phyloP scores from a whole-genome alignment of 169 alveolate genomes.

The Babesia bovis region DNA sequence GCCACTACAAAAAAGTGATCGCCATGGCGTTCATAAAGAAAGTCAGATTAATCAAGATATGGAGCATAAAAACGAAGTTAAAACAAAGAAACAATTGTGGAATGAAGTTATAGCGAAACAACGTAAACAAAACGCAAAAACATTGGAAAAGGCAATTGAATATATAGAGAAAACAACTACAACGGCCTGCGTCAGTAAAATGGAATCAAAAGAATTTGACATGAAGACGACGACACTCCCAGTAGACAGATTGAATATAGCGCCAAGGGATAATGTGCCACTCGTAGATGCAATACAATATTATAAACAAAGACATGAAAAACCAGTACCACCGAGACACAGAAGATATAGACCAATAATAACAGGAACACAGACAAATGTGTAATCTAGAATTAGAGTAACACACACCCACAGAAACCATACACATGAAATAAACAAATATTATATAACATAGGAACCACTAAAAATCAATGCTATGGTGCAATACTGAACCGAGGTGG shows the following conservation, averaged over 20 bases:
- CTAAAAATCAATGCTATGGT: no score
- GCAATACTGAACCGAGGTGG: no score
- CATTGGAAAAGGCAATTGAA: conserved; percentile 45
- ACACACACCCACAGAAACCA: neutral
- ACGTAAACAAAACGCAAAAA: conserved; percentile 24
- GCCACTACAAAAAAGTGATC: conserved; percentile 4
- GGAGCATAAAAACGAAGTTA: neutral
- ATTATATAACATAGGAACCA: no score
- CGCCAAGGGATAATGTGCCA: conserved; percentile 13
- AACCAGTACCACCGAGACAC: conserved; percentile 44
- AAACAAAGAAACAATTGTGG: conserved; percentile 61
- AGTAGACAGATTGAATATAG: conserved; percentile 28
- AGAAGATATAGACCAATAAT: conserved; percentile 53
- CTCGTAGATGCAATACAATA: conserved; percentile 12
- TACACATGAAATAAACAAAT: no score
- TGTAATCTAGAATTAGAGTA: neutral
- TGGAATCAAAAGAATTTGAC: conserved; percentile 1
- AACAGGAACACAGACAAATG: neutral
- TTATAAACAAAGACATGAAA: conserved; percentile 10
- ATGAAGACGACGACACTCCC: neutral
- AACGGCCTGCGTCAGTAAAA: neutral
- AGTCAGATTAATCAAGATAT: neutral
- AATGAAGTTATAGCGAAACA: conserved; percentile 47
- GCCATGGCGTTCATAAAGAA: neutral
- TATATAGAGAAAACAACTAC: conserved; percentile 29